phyloP scores from a whole-genome alignment of 2,329 filamentous ascomycete genomes.

The Claviceps maximensis region DNA sequence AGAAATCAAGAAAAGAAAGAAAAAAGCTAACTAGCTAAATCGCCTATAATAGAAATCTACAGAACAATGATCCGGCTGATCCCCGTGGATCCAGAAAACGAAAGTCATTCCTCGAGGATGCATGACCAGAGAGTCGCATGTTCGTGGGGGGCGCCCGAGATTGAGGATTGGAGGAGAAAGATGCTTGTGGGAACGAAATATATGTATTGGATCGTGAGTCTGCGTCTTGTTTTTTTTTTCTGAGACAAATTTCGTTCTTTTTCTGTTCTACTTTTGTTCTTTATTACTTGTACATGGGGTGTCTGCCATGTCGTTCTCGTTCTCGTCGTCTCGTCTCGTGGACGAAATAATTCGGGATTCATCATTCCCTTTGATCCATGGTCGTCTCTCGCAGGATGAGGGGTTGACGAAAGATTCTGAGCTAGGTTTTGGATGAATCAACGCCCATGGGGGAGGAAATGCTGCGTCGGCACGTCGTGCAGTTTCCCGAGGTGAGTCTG shows the following conservation, averaged over 20 bases:
- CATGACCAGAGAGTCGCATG: constrained; percentile 31
- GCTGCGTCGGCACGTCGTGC: neutral
- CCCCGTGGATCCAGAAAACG: constrained; percentile 29
- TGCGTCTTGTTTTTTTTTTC: neutral
- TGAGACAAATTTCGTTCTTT: neutral
- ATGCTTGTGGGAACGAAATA: constrained; percentile 22
- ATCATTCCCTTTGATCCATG: too few relatives aligned
- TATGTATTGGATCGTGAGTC: constrained; percentile 28
- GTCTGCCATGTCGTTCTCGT: too few relatives aligned
- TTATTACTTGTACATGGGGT: too few relatives aligned
- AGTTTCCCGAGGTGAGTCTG: neutral
- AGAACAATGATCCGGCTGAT: constrained; percentile 15
- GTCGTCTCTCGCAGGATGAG: too few relatives aligned
- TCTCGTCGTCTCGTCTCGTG: too few relatives aligned
- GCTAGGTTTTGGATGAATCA: neutral
- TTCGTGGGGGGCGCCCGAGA: constrained; percentile 26
- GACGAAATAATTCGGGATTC: too few relatives aligned
- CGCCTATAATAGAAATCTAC: neutral
- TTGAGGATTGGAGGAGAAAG: constrained; percentile 21
- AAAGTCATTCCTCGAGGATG: constrained; percentile 26
- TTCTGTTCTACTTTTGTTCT: neutral
- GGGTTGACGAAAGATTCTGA: too few relatives aligned
- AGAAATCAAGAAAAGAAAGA: too few relatives aligned
- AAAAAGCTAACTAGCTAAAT: too few relatives aligned
- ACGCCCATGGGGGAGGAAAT: neutral